Percentiles rank a stretch among this genome's conserved stretches.
These are phyloP conservation scores for Antitrichia curtipendula DNA, from an alignment of 225 moss, liverwort and hornwort species.

Conservation along the genomic window DNA sequence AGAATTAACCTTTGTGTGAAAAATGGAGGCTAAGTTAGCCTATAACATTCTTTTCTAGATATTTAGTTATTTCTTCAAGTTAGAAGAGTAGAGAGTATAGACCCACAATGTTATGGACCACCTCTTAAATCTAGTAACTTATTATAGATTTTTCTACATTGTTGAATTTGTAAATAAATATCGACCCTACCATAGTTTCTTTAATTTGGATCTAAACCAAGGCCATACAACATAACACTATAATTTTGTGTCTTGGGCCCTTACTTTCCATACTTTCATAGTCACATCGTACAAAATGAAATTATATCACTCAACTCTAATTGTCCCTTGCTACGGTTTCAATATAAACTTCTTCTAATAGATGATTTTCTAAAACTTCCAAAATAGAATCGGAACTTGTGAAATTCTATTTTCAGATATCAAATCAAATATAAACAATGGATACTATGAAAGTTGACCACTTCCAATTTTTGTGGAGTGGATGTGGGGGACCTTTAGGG, in stretches of 20 bases:
- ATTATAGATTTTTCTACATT: not conserved
- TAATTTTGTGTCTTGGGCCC: not conserved
- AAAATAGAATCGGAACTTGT: not conserved
- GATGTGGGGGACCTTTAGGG: not conserved
- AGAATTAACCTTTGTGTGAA: not conserved
- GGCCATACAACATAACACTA: accelerated
- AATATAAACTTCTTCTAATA: not conserved
- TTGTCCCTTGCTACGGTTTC: not conserved
- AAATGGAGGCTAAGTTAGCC: accelerated
- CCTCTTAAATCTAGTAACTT: not conserved
- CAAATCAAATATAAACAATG: not conserved
- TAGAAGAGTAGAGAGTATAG: not conserved
- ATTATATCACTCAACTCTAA: not conserved
- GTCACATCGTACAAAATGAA: not conserved
- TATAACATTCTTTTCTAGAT: not conserved
- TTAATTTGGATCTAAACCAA: not conserved
- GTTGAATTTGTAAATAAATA: not conserved
- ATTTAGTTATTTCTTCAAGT: not conserved
- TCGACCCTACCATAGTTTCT: not conserved
- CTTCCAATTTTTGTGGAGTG: not conserved
- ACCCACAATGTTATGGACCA: not conserved
- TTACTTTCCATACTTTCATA: too few relatives aligned
- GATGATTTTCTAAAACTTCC: not conserved
- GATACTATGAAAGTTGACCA: not conserved
- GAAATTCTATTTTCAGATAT: not conserved